Conservation (phyloP, 768 basidiomycete genomes). For the Xanthoconium stramineum region DNA sequence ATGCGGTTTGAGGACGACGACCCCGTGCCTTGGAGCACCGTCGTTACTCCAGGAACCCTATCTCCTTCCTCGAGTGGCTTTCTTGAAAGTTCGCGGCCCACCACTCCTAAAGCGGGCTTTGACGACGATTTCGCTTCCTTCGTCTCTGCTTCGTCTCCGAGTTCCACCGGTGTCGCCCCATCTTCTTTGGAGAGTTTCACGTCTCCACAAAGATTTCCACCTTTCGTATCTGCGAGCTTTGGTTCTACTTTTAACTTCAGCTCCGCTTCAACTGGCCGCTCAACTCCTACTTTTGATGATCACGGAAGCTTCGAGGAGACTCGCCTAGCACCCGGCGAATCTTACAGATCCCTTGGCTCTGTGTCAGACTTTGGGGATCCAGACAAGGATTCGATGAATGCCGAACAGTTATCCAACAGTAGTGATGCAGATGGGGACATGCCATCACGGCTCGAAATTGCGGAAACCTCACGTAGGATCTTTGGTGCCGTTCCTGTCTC, state of each 20-base stretch:
- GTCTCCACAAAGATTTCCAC: background rate
- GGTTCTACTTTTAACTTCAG: constrained; percentile 29
- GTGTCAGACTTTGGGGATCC: constrained; percentile 55
- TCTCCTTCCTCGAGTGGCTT: constrained; percentile 26
- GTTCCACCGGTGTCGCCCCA: background rate
- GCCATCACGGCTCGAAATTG: constrained; percentile 49
- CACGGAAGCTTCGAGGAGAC: constrained; percentile 13
- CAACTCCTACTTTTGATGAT: constrained; percentile 26
- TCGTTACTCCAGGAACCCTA: constrained; percentile 27
- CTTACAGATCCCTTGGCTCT: constrained; percentile 56
- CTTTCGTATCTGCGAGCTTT: constrained; percentile 19
- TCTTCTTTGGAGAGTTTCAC: constrained; percentile 1
- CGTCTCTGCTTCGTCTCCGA: constrained; percentile 51
- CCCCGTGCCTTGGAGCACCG: constrained; percentile 41
- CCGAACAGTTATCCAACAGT: constrained; percentile 5
- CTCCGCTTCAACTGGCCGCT: constrained; percentile 19
- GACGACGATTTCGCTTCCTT: constrained; percentile 83
- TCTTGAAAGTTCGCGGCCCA: constrained; percentile 18
- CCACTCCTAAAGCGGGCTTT: constrained; percentile 45
- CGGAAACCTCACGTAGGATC: constrained; percentile 45
- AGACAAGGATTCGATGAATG: constrained; percentile 32
- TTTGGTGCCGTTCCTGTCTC: constrained; percentile 37
- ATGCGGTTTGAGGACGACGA: constrained; percentile 15
- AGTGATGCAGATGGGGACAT: constrained; percentile 29
- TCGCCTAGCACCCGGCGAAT: constrained; percentile 18